Percentiles rank a stretch among this genome's conserved stretches.
phyloP scores from a whole-genome alignment of 2,329 filamentous ascomycete genomes.

The Endoconidiophora polonica region DNA sequence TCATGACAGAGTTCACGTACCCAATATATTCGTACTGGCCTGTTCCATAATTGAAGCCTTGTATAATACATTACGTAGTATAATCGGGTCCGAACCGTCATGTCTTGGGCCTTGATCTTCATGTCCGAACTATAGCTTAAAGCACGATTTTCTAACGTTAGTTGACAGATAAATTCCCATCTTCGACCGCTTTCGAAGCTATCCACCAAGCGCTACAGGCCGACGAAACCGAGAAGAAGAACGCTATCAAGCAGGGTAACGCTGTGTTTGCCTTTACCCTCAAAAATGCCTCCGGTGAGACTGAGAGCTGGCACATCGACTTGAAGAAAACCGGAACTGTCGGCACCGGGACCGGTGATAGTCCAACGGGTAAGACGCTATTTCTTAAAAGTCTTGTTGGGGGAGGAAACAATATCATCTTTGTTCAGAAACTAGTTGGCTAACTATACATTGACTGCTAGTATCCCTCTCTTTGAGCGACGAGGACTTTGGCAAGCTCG shows the following conservation, averaged over 20 bases:
- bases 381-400: no score
- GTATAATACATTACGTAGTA: neutral
- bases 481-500: constrained; percentile 68
- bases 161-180: constrained; percentile 58
- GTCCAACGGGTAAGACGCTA: constrained; percentile 55
- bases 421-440: neutral
- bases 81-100: no score
- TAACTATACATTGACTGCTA: constrained; percentile 21
- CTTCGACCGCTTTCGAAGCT: constrained; percentile 78
- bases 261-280: constrained; percentile 82
- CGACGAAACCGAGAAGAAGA: constrained; percentile 59
- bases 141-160: neutral
- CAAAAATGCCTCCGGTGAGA: constrained; percentile 70
- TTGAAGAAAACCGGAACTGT: constrained; percentile 80
- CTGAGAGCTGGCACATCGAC: constrained; percentile 85
- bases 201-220: constrained; percentile 58
- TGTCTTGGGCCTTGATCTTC: no score
- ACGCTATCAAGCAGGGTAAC: constrained; percentile 75
- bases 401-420: no score
- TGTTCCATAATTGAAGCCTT: neutral
- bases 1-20: neutral
- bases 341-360: constrained; percentile 58
- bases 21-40: no score
- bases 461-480: constrained; percentile 79
- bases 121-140: no score